Conservation (phyloP, 2,329 filamentous ascomycete genomes). For the Talaromyces sp. region DNA sequence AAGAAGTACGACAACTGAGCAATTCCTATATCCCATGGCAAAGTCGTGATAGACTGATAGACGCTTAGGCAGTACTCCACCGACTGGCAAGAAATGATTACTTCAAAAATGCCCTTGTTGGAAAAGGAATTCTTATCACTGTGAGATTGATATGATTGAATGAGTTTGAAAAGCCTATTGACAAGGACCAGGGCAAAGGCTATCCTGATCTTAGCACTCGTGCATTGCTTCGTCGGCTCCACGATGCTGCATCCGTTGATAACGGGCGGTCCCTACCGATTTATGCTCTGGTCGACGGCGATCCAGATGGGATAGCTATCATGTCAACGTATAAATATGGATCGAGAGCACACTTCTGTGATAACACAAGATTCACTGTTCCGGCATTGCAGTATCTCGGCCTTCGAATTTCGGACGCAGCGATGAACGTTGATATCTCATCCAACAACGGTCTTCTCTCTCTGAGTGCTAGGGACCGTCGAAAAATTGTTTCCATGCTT, state of each 20-base stretch:
- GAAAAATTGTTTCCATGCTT: slow-evolving; percentile 59
- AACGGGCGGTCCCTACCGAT: slow-evolving; percentile 42
- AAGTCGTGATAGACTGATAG: not conserved
- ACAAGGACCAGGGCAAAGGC: slow-evolving; percentile 58
- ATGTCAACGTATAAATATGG: slow-evolving; percentile 66
- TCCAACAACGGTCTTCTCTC: slow-evolving; percentile 42
- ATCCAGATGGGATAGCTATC: slow-evolving; percentile 66
- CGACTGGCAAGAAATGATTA: slow-evolving; percentile 54
- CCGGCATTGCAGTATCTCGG: slow-evolving; percentile 61
- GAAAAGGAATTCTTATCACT: slow-evolving; percentile 59
- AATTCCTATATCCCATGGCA: not conserved
- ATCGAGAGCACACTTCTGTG: slow-evolving; percentile 58
- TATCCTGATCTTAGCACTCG: slow-evolving; percentile 65
- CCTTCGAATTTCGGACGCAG: slow-evolving; percentile 48
- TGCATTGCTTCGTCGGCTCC: slow-evolving; percentile 53
- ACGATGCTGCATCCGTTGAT: slow-evolving; percentile 31
- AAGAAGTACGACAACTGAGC: slow-evolving; percentile 54
- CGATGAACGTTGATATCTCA: slow-evolving; percentile 28
- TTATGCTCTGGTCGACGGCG: slow-evolving; percentile 61
- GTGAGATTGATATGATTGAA: slow-evolving; percentile 37
- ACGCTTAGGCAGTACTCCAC: slow-evolving; percentile 61
- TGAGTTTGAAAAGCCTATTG: not conserved
- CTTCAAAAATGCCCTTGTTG: slow-evolving; percentile 45
- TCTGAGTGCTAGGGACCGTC: slow-evolving; percentile 58
- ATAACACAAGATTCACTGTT: slow-evolving; percentile 51